A percentile compares a stretch with the other conserved stretches of the same genome.
Conservation (phyloP, 352 stramenopile species). For the Peronospora tabacina region DNA sequence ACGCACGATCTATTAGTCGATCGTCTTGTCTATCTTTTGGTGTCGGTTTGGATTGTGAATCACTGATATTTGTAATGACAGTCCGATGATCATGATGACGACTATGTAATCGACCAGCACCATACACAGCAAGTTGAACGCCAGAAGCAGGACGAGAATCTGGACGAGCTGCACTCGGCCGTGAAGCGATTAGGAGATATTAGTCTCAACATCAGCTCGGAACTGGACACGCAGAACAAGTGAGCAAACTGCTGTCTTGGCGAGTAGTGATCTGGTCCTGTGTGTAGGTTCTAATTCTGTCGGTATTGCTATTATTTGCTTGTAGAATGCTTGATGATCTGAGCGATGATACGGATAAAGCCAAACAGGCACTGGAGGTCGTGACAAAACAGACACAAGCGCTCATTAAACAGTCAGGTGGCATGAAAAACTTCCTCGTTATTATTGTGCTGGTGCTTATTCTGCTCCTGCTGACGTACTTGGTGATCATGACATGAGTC, state of each 20-base stretch:
- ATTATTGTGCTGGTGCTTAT: constrained; percentile 83
- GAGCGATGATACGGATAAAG: constrained; percentile 77
- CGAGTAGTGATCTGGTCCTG: constrained; percentile 4
- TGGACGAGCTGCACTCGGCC: constrained; percentile 67
- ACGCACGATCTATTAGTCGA: not conserved
- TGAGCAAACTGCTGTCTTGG: constrained; percentile 16
- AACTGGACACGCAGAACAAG: constrained; percentile 78
- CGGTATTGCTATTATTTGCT: constrained; percentile 5
- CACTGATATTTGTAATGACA: constrained; percentile 10
- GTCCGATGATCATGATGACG: constrained; percentile 49
- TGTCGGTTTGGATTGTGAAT: constrained; percentile 4
- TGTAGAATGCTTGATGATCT: constrained; percentile 77
- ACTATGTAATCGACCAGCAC: constrained; percentile 44
- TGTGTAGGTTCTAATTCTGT: not conserved
- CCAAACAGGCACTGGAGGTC: constrained; percentile 54
- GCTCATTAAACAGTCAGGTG: constrained; percentile 78
- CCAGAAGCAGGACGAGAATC: constrained; percentile 77
- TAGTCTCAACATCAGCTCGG: constrained; percentile 77
- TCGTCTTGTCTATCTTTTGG: not conserved
- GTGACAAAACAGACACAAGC: constrained; percentile 84
- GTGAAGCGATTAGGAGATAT: constrained; percentile 80
- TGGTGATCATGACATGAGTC: constrained; percentile 82
- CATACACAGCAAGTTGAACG: constrained; percentile 63
- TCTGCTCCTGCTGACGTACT: constrained; percentile 77
- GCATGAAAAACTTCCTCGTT: constrained; percentile 82